Evolutionary conservation across 2,329 filamentous ascomycete species (phyloP).

Genomic region (Sporothrix brunneoviolacea): DNA sequence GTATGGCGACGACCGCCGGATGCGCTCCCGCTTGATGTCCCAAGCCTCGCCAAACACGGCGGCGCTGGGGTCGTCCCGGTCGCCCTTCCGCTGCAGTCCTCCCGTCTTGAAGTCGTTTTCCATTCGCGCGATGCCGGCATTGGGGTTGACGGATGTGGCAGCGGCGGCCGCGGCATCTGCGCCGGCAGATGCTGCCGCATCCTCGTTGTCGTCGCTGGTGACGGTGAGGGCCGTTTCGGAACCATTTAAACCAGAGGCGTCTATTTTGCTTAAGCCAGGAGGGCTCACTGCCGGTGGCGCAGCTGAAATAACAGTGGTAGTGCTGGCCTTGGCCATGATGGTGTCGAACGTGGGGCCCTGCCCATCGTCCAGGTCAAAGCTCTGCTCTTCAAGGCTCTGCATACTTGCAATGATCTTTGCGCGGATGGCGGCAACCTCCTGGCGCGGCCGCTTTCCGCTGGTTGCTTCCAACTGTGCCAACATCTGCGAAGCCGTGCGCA

Average conservation of each 20-base stretch:
- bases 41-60: slow-evolving; percentile 83
- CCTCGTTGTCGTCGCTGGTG: slow-evolving; percentile 1
- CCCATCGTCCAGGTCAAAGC: slow-evolving; percentile 68
- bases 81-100: slow-evolving; percentile 71
- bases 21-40: slow-evolving; percentile 76
- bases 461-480: slow-evolving; percentile 75
- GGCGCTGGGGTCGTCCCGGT: slow-evolving; percentile 78
- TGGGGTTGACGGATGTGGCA: slow-evolving; percentile 52
- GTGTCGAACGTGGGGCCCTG: slow-evolving; percentile 70
- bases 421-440: slow-evolving; percentile 76
- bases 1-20: slow-evolving; percentile 75
- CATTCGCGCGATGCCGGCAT: slow-evolving; percentile 74
- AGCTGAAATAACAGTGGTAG: slow-evolving; percentile 31
- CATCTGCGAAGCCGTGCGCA: slow-evolving; percentile 84
- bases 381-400: slow-evolving; percentile 81
- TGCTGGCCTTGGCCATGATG: slow-evolving; percentile 68
- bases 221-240: neutral
- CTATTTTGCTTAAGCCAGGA: neutral
- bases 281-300: neutral
- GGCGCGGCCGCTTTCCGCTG: slow-evolving; percentile 69
- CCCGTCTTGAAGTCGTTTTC: slow-evolving; percentile 85
- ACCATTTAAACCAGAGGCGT: neutral
- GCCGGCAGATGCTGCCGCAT: neutral
- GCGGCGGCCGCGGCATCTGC: slow-evolving; percentile 30
- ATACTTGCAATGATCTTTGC: slow-evolving; percentile 86